Evolutionary conservation across 2,329 filamentous ascomycete genomes (phyloP), one percentile per base, ranked within the genome.

Genomic region (Cordyceps farinosa): DNA sequence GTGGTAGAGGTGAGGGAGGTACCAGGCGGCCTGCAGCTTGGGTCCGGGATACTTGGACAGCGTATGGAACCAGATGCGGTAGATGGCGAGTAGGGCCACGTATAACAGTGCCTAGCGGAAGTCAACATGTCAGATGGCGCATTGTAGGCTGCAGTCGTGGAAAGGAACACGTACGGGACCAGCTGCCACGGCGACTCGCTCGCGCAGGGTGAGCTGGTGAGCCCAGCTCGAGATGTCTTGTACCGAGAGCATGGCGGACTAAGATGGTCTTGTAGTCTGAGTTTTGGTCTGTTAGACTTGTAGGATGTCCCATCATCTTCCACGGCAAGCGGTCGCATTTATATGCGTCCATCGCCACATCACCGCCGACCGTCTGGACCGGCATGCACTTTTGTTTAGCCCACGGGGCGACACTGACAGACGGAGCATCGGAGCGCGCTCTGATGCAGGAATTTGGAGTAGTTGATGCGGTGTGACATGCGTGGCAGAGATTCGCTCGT

Each of bases 11-110:
- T 40, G 65, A 9, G 68, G 67, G 3, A 68, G 32, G 9, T 66
- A 65, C 5, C 65, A 66, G 6, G 67, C 65, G 11, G 70, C 67
- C 29, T 68, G 64, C 5, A 68, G 56, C 8, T 65, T 62, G 1
- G 72, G 71, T 1, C 71, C 72, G 2, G 72, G 71, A 32, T 72
- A 65, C 44, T 69, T 69, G 34, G 71, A 64, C 2, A 74, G 67
- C 2, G 72, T 72, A 56, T 74, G 70, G 47, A 74, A 36, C 45
- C 45, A 48, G 45, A 48, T 48, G 27, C 45, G 45, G 45, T 48
- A 48, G 45, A 48, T 29, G 45, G 15, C 45, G 5, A 29, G 13
- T 22, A 30, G 11, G 3, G 27, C 27, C 10, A 48, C 4, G 11
- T 48, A 48, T 11, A 48, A 11, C 3, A 48, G 27, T 27, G 7